Evolutionary conservation across 2,329 filamentous ascomycete genomes (phyloP).

Genomic region (Colletotrichum orchidophilum): DNA sequence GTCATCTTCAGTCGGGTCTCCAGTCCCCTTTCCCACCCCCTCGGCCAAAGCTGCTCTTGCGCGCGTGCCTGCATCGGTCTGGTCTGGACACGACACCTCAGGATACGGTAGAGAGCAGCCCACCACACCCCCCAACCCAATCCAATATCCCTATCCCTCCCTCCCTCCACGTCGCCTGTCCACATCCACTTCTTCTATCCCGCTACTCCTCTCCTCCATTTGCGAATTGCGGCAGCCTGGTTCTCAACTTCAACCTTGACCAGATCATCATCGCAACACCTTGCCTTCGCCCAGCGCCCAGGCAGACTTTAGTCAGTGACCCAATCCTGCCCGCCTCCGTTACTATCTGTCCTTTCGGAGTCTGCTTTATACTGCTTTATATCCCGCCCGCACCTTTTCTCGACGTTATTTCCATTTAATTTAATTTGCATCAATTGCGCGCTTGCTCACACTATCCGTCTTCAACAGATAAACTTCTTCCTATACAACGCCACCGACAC

Average conservation of each 20-base stretch:
- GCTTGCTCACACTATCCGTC: slow-evolving; percentile 29
- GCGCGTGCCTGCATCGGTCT: slow-evolving; percentile 33
- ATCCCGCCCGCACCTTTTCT: slow-evolving; percentile 24
- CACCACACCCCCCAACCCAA: slow-evolving; percentile 31
- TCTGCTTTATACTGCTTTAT: slow-evolving; percentile 6
- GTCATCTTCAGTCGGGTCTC: slow-evolving; percentile 14
- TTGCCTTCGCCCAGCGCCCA: slow-evolving; percentile 25
- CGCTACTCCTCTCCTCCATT: slow-evolving; percentile 28
- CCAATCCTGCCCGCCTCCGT: slow-evolving; percentile 6
- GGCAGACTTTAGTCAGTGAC: slow-evolving; percentile 29
- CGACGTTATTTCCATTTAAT: slow-evolving; percentile 26
- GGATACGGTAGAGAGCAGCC: slow-evolving; percentile 30
- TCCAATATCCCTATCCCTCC: slow-evolving; percentile 34
- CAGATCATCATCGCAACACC: slow-evolving; percentile 10
- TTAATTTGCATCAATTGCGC: slow-evolving; percentile 11
- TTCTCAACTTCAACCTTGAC: slow-evolving; percentile 21
- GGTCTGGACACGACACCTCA: slow-evolving; percentile 34
- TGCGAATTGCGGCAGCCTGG: slow-evolving; percentile 34
- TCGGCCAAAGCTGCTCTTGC: slow-evolving; percentile 33
- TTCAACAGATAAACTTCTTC: slow-evolving; percentile 35
- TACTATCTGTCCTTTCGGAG: slow-evolving; percentile 31
- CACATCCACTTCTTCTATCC: slow-evolving; percentile 34
- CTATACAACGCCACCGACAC: slow-evolving; percentile 44
- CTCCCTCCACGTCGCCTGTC: slow-evolving; percentile 34
- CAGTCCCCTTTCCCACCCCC: slow-evolving; percentile 14